Conservation (phyloP, 108 stramenopile species). For the Fistulifera pelliculosa region DNA sequence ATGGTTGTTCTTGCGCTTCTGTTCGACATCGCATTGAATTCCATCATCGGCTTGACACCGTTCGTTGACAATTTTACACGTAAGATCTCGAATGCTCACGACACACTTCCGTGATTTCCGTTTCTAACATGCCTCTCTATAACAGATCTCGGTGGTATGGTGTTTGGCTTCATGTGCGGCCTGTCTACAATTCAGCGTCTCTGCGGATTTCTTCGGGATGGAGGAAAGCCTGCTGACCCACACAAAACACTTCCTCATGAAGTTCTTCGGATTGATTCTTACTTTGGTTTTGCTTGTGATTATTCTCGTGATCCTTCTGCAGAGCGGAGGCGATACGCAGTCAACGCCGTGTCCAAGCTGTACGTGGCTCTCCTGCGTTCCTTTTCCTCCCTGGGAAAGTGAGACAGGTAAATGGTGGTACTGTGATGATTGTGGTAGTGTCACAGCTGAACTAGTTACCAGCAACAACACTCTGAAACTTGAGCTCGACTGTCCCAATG, state of each 20-base stretch:
- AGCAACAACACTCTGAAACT: conserved; percentile 42
- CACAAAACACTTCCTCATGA: conserved; percentile 39
- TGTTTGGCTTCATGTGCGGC: conserved; percentile 70
- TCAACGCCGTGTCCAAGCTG: conserved; percentile 71
- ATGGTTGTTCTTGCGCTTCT: conserved; percentile 60
- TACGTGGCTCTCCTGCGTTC: conserved; percentile 59
- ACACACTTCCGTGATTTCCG: no score
- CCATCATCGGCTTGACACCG: conserved; percentile 74
- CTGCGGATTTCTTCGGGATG: conserved; percentile 66
- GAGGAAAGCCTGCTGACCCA: conserved; percentile 39
- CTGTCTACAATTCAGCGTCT: conserved; percentile 70
- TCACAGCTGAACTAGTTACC: conserved; percentile 56
- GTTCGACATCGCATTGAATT: conserved; percentile 76
- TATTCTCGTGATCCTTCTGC: conserved; percentile 38
- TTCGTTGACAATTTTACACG: conserved; percentile 88
- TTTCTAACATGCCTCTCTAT: background rate
- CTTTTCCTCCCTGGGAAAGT: conserved; percentile 73
- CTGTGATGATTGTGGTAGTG: conserved; percentile 76
- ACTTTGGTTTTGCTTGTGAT: conserved; percentile 48
- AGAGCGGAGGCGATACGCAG: conserved; percentile 49
- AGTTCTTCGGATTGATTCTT: conserved; percentile 64
- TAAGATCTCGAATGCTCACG: conserved; percentile 21
- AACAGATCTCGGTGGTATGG: conserved; percentile 60
- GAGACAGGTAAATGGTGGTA: conserved; percentile 81
- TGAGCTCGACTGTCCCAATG: conserved; percentile 59